Evolutionary conservation across 129 eudicot genomes (phyloP), one percentile per base, ranked within the genome.

Genomic region (Pseudognaphalium luteoalbum): DNA sequence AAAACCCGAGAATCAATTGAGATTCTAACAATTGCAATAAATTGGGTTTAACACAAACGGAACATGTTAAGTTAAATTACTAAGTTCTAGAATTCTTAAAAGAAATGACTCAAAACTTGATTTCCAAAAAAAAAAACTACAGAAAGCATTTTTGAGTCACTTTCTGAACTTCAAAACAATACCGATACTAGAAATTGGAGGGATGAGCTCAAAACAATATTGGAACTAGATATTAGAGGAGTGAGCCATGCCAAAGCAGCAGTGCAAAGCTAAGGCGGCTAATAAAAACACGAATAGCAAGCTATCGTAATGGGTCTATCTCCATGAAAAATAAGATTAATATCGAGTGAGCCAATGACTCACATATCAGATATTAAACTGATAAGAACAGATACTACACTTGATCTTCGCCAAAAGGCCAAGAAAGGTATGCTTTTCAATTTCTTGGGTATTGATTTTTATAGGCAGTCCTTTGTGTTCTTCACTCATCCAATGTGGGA

Each of bases 331-430:
- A 51, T 66, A 47, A 65, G 72, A 65, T 75, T 75, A 75, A 75
- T 75, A 75, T 66, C 73, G 7, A 76, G 73, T 76, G 66, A 10
- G 39, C 37, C 80, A 7, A 76, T 76, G 73, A 12, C 56, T 8
- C 80, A 76, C 80, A 21, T 75, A 75, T 75, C 79, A 75, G 72
- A 75, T 75, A 75, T 64, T 75, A 75, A 75, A 75, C 79, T 75
- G 72, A 87, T 84, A 87, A 87, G 86, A 84, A 87, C 88, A 87
- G 81, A 88, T 88, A 81, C 88, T 88, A 83, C 88, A 83, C 90
- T 81, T 86, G 88, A 83, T 88, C 90, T 83, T 83, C 83, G 90
- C 90, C 88, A 81, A 85, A 88, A 83, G 93, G 90, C 90, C 90
- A 83, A 88, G 88, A 86, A 88, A 85, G 87, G 89, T 85, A 85